Conservation (phyloP, 2,329 filamentous ascomycete species). For the Diaporthe caulivora region DNA sequence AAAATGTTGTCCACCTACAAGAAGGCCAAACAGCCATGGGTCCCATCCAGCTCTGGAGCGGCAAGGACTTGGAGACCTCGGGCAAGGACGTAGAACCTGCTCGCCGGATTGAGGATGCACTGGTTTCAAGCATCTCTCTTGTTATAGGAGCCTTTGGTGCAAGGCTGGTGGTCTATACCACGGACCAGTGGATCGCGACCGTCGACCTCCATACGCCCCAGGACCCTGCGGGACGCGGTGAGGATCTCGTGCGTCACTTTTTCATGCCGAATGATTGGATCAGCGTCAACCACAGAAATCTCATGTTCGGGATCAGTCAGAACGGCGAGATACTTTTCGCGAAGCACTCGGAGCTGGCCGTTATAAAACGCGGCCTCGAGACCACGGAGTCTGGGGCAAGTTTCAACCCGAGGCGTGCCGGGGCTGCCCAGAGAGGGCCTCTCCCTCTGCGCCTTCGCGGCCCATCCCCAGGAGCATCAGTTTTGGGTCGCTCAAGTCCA, state of each 20-base stretch:
- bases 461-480: not conserved
- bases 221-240: too few species aligned
- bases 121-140: constrained; percentile 68
- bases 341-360: constrained; percentile 39
- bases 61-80: constrained; percentile 6
- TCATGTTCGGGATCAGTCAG: constrained; percentile 34
- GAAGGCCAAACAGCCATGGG: too few species aligned
- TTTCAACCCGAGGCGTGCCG: constrained; percentile 36
- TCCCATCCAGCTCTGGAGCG: constrained; percentile 32
- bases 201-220: constrained; percentile 7
- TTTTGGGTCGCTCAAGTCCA: not conserved
- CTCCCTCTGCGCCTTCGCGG: not conserved
- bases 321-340: constrained; percentile 40
- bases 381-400: constrained; percentile 38
- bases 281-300: constrained; percentile 23
- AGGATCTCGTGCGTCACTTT: constrained; percentile 40
- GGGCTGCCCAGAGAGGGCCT: not conserved
- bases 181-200: constrained; percentile 34
- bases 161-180: constrained; percentile 41
- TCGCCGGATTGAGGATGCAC: not conserved
- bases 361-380: constrained; percentile 42
- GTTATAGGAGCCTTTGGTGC: constrained; percentile 78
- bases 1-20: too few species aligned
- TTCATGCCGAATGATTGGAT: constrained; percentile 44
- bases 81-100: not conserved